Evolutionary conservation across 2,329 filamentous ascomycete species (phyloP), one percentile per base, ranked within the genome.

Genomic region (Arthrobotrys musiformis): DNA sequence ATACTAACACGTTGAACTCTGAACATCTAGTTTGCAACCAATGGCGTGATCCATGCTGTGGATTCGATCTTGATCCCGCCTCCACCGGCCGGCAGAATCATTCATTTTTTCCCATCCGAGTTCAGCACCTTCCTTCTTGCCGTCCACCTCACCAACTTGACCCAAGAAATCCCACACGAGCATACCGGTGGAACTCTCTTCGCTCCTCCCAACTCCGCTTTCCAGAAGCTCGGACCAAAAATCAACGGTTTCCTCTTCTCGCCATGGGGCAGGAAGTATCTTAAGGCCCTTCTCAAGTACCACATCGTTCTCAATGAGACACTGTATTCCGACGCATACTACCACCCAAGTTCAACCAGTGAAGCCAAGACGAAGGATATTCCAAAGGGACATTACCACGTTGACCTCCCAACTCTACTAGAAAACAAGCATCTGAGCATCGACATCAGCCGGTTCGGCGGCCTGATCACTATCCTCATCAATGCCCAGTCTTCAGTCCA

Each of bases 191-290:
- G 93, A 37, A 97, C 93, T 1, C 82, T 95, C 77, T 96, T 97
- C 81, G 92, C 91, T 0, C 93, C 94, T 0, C 89, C 88, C 52
- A 97, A 97, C 86, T 85, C 84, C 3, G 94, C 93, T n/a, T 97
- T 94, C 85, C 82, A 87, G 80, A 88, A 88, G 79, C 89, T 97
- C 0, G 93, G 93, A 0, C 87, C 88, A 0, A 86, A 83, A 68
- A 88, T 91, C 81, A 96, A 94, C 82, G 92, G 90, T 22, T 97
- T 97, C 86, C 86, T 97, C 2, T 97, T 97, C 87, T 92, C 91
- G 73, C 86, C 88, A 28, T 88, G 86, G 63, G 94, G 94, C 1
- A 85, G 87, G 79, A 90, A 90, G 83, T 97, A 93, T 82, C 87
- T 97, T 17, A 89, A 88, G 79, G 92, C 92, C 0, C 85, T 97